Evolutionary conservation across 345 rosid genomes (phyloP).

Genomic region (Gossypioides kirkii): DNA sequence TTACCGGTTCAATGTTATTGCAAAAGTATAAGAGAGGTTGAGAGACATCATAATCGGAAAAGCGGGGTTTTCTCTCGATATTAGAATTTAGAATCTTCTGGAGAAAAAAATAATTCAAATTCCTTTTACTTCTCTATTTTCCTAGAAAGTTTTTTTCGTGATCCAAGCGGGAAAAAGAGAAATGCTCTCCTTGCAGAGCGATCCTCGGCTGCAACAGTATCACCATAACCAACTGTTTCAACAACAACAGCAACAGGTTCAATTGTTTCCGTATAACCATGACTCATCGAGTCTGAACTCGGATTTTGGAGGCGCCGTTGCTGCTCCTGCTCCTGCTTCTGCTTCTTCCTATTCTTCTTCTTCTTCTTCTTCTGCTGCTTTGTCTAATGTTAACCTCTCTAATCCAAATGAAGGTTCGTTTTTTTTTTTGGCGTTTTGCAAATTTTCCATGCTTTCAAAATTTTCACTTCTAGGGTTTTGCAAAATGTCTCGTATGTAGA

Average conservation of each 20-base stretch:
- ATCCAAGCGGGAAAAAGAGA: background rate
- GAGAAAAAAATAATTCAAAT: background rate
- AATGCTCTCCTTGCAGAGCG: slow-evolving; percentile 10
- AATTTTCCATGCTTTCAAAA: background rate
- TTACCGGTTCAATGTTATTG: background rate
- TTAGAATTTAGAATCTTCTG: background rate
- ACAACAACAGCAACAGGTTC: slow-evolving; percentile 9
- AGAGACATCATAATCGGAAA: background rate
- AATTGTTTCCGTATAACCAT: background rate
- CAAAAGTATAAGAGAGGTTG: background rate
- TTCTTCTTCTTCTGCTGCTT: background rate
- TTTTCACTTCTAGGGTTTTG: slow-evolving; percentile 1
- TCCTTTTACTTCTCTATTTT: background rate
- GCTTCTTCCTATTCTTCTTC: background rate
- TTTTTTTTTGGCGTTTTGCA: background rate
- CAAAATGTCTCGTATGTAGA: background rate
- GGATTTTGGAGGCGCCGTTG: background rate
- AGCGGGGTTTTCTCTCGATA: background rate
- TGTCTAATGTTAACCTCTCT: background rate
- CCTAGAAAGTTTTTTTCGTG: background rate
- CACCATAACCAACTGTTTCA: background rate
- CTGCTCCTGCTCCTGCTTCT: background rate
- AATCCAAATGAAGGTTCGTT: slow-evolving; percentile 4
- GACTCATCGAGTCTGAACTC: background rate
- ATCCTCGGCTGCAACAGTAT: slow-evolving; percentile 12